A percentile compares a stretch with the other conserved stretches of the same genome.
Evolutionary conservation across 129 eudicot genomes (phyloP).

Genomic region (Centella asiatica): DNA sequence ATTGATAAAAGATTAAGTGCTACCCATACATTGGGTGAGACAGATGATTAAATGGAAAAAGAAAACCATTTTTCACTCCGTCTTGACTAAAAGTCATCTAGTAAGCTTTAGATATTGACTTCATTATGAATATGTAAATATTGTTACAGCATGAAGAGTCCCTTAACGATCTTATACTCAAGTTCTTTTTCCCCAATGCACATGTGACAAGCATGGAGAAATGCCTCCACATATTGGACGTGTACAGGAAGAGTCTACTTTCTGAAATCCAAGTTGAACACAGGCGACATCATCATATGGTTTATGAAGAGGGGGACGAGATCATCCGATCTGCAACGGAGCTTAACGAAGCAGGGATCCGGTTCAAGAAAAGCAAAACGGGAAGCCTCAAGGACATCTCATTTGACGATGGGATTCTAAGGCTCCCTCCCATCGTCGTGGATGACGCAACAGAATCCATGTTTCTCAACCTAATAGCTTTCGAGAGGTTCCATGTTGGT

Average conservation of each 20-base stretch:
- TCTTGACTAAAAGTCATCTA: too few species aligned
- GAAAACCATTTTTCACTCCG: too few species aligned
- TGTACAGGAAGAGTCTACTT: slow-evolving; percentile 46
- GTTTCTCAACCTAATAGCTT: slow-evolving; percentile 57
- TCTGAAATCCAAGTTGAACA: slow-evolving; percentile 26
- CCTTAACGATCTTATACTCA: slow-evolving; percentile 37
- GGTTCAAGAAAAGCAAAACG: slow-evolving; percentile 32
- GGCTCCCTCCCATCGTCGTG: slow-evolving; percentile 48
- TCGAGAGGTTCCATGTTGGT: slow-evolving; percentile 71
- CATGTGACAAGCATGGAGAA: slow-evolving; percentile 24
- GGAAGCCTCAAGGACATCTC: slow-evolving; percentile 55
- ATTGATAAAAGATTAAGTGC: too few species aligned
- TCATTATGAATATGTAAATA: background rate
- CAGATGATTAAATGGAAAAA: too few species aligned
- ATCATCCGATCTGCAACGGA: slow-evolving; percentile 53
- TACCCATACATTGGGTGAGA: too few species aligned
- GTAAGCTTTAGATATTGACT: too few species aligned
- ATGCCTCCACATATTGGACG: slow-evolving; percentile 43
- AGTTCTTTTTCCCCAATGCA: slow-evolving; percentile 31
- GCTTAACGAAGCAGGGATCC: slow-evolving; percentile 60
- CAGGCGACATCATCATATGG: too few species aligned
- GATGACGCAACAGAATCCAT: slow-evolving; percentile 52
- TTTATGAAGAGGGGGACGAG: slow-evolving; percentile 17
- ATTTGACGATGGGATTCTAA: slow-evolving; percentile 39
- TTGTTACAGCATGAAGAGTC: slow-evolving; percentile 28